These are phyloP conservation scores for Pseudogymnoascus sp. DNA, from an alignment of 2,329 filamentous ascomycete genomes.

Conservation along the genomic window DNA sequence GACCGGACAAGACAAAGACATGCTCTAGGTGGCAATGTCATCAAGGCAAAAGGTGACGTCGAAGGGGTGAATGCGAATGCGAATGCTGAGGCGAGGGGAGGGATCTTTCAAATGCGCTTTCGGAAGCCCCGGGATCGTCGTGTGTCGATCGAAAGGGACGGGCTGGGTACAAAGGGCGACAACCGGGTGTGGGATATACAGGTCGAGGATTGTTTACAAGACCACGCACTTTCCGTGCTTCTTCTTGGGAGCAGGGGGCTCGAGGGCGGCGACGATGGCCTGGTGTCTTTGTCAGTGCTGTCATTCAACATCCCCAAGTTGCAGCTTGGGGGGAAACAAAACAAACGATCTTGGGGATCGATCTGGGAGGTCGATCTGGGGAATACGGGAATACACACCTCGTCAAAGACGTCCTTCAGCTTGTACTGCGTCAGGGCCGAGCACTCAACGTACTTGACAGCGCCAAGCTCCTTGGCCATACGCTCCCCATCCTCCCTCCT, in stretches of 20 bases:
- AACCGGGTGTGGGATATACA: background rate
- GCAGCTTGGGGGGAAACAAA: too few relatives aligned
- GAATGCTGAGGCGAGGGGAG: too few relatives aligned
- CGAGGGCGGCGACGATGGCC: conserved; percentile 92
- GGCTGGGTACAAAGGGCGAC: background rate
- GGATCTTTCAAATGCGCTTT: background rate
- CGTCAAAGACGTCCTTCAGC: conserved; percentile 97
- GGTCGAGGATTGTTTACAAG: conserved; percentile 38
- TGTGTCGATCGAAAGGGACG: background rate
- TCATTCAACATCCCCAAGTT: too few relatives aligned
- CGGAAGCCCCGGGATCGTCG: background rate
- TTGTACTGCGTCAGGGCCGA: conserved; percentile 97
- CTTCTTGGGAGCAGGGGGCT: conserved; percentile 79
- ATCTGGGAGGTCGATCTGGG: too few relatives aligned
- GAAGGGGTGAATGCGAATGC: too few relatives aligned
- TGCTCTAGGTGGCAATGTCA: background rate
- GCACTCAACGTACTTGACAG: conserved; percentile 98
- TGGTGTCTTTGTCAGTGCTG: conserved; percentile 32
- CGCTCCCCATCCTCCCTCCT: conserved; percentile 85
- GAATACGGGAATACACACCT: conserved; percentile 60
- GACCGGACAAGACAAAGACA: background rate
- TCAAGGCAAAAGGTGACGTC: background rate
- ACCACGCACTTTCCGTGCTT: conserved; percentile 61
- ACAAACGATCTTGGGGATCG: too few relatives aligned
- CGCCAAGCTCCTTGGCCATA: conserved; percentile 95